Evolutionary conservation across 1,284 basidiomycete species (phyloP).

Genomic region (Papiliotrema terrestris): DNA sequence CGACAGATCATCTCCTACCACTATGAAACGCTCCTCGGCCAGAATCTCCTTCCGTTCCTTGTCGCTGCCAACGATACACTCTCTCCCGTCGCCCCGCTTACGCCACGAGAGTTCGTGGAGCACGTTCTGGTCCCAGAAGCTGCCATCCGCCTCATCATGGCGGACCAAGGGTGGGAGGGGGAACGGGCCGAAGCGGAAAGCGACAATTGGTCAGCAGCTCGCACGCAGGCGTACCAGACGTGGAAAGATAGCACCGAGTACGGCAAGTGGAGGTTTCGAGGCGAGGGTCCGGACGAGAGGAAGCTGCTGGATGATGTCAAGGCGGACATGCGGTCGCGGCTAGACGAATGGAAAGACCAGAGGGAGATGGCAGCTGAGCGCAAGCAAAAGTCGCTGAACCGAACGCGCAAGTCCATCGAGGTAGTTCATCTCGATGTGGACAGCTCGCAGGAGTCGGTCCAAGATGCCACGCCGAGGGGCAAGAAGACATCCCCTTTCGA

Average conservation of each 20-base stretch:
- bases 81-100: conserved; percentile 20
- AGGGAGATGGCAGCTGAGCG: too few relatives aligned
- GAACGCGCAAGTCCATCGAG: neutral
- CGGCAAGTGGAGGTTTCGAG: conserved; percentile 12
- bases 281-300: conserved; percentile 3
- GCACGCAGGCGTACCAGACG: conserved; percentile 13
- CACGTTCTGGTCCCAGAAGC: conserved; percentile 44
- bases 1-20: conserved; percentile 28
- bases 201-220: conserved; percentile 9
- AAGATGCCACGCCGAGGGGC: neutral
- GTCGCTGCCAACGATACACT: neutral
- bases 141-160: conserved; percentile 36
- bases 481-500: neutral
- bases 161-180: conserved; percentile 21
- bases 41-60: conserved; percentile 21
- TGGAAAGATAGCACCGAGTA: conserved; percentile 29
- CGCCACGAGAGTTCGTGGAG: conserved; percentile 29
- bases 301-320: neutral
- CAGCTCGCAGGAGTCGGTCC: neutral
- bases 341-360: too few relatives aligned
- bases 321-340: neutral
- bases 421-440: neutral
- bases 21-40: conserved; percentile 27
- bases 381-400: too few relatives aligned
- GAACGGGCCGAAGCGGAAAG: conserved; percentile 4